Percentiles rank a stretch among this genome's conserved stretches.
phyloP scores from a whole-genome alignment of 495 filamentous ascomycete genomes.

The Cudoniella acicularis region DNA sequence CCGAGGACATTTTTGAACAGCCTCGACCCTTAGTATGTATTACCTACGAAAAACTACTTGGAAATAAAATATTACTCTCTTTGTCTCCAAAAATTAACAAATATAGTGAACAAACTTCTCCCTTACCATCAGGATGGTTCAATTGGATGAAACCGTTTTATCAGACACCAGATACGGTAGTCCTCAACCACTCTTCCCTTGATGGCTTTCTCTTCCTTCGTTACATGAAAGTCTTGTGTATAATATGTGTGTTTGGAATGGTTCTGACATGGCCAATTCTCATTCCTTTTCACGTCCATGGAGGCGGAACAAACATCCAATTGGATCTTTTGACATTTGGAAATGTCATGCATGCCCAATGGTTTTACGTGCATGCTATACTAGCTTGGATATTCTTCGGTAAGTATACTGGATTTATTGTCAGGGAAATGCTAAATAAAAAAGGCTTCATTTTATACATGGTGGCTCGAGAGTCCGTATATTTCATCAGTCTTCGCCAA shows the following conservation, averaged over 20 bases:
- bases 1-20: constrained; percentile 82
- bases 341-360: constrained; percentile 59
- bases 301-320: constrained; percentile 59
- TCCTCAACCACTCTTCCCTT: constrained; percentile 82
- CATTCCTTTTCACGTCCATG: constrained; percentile 81
- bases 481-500: constrained; percentile 92
- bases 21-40: constrained; percentile 56
- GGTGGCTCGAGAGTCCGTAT: constrained; percentile 86
- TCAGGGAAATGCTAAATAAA: not conserved
- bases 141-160: constrained; percentile 76
- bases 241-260: constrained; percentile 73
- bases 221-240: constrained; percentile 68
- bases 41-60: not conserved
- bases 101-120: constrained; percentile 60
- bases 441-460: constrained; percentile 80
- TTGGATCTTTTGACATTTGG: constrained; percentile 75
- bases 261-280: constrained; percentile 81
- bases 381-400: constrained; percentile 74
- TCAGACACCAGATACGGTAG: constrained; percentile 73
- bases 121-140: constrained; percentile 62
- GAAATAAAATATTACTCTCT: not conserved
- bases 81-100: not conserved
- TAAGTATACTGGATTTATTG: constrained; percentile 28
- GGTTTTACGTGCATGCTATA: constrained; percentile 75
- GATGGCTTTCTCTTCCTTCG: constrained; percentile 87